phyloP scores from a whole-genome alignment of 2,329 filamentous ascomycete species.

The Aureobasidium sp. region DNA sequence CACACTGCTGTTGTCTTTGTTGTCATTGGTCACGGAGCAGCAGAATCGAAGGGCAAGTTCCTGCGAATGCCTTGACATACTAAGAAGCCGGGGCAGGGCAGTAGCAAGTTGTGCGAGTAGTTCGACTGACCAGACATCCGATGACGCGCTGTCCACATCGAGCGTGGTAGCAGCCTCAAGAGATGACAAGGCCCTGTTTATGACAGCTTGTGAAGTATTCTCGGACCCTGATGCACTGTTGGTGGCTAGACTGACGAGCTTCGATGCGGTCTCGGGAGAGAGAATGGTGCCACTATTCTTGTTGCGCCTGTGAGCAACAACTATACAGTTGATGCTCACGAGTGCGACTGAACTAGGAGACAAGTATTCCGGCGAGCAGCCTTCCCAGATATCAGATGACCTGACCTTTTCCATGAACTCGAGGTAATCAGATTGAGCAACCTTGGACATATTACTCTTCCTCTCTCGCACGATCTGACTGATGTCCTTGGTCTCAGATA shows the following conservation, averaged over 20 bases:
- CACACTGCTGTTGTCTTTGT: slow-evolving; percentile 57
- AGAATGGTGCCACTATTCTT: slow-evolving; percentile 33
- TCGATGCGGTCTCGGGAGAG: slow-evolving; percentile 14
- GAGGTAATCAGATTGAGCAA: slow-evolving; percentile 51
- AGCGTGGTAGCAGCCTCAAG: slow-evolving; percentile 27
- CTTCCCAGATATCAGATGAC: slow-evolving; percentile 49
- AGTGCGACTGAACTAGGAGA: slow-evolving; percentile 59
- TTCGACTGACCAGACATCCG: slow-evolving; percentile 3
- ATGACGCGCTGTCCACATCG: background rate
- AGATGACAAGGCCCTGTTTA: slow-evolving; percentile 11
- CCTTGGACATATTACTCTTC: slow-evolving; percentile 61
- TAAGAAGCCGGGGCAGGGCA: background rate
- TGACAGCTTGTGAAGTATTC: background rate
- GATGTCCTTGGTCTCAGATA: slow-evolving; percentile 51
- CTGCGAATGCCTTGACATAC: background rate
- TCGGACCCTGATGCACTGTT: background rate
- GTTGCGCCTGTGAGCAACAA: slow-evolving; percentile 17
- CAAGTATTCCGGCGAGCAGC: slow-evolving; percentile 42
- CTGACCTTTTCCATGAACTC: slow-evolving; percentile 50
- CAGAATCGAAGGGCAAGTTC: slow-evolving; percentile 59
- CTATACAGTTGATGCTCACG: slow-evolving; percentile 38
- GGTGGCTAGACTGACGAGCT: slow-evolving; percentile 39
- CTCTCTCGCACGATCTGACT: slow-evolving; percentile 56
- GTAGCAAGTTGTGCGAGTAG: background rate
- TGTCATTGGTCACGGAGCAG: slow-evolving; percentile 81